A percentile compares a stretch with the other conserved stretches of the same genome.
These are phyloP conservation scores for Hypoxylon sp. DNA, from an alignment of 2,329 filamentous ascomycete genomes.

Conservation along the genomic window DNA sequence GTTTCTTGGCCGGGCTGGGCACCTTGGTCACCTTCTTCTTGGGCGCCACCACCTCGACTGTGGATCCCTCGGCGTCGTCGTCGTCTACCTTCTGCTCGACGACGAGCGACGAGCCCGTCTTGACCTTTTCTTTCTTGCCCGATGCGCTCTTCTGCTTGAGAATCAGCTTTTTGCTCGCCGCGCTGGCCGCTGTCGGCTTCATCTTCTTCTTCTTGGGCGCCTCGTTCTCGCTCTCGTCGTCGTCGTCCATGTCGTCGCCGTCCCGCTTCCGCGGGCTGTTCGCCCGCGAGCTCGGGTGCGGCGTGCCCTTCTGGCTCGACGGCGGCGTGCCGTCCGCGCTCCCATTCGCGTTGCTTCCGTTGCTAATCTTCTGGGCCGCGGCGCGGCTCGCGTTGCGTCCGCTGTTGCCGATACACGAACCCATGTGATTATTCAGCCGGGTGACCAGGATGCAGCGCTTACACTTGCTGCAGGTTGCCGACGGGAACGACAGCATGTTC, in stretches of 20 bases:
- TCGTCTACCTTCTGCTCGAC: constrained; percentile 60
- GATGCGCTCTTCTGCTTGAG: constrained; percentile 62
- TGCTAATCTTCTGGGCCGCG: constrained; percentile 72
- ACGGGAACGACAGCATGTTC: constrained; percentile 73
- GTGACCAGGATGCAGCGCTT: constrained; percentile 74
- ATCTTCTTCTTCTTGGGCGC: constrained; percentile 69
- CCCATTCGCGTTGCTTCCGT: constrained; percentile 59
- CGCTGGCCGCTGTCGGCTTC: constrained; percentile 57
- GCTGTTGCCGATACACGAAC: constrained; percentile 74
- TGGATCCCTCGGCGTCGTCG: constrained; percentile 54
- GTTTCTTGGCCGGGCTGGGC: constrained; percentile 59
- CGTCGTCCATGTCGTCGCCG: constrained; percentile 65
- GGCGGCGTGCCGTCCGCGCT: constrained; percentile 69
- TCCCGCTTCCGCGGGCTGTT: constrained; percentile 69
- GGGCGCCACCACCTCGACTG: constrained; percentile 56
- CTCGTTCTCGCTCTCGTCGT: constrained; percentile 63
- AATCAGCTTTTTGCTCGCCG: constrained; percentile 67
- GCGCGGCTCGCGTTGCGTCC: constrained; percentile 72
- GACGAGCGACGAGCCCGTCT: constrained; percentile 62
- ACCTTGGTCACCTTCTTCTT: constrained; percentile 59
- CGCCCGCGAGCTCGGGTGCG: constrained; percentile 65
- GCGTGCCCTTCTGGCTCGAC: constrained; percentile 72
- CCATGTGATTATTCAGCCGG: constrained; percentile 75
- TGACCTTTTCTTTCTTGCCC: constrained; percentile 67
- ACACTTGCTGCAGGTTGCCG: constrained; percentile 75